Conservation (phyloP, 2,329 filamentous ascomycete species). For the Aspergillus alliaceus region DNA sequence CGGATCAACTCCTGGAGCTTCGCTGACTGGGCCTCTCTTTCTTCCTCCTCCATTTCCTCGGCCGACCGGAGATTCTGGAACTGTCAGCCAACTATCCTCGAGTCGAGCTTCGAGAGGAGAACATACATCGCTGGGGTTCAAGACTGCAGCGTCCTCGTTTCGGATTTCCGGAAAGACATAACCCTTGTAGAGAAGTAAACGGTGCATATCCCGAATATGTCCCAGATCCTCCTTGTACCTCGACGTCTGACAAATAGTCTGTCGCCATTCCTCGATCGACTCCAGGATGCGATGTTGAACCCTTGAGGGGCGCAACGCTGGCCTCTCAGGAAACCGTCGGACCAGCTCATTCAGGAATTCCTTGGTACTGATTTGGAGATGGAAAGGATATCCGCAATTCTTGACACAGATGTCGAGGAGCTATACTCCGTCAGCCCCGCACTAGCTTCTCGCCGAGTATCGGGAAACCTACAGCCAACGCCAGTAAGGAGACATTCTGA, state of each 20-base stretch:
- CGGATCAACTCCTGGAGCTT: conserved; percentile 97
- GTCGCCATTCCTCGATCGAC: conserved; percentile 96
- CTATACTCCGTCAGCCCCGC: conserved; percentile 35
- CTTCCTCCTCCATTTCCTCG: conserved; percentile 98
- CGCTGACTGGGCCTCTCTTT: conserved; percentile 90
- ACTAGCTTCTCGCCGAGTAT: conserved; percentile 4
- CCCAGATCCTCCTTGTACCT: conserved; percentile 96
- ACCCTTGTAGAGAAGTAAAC: conserved; percentile 91
- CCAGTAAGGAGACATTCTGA: conserved; percentile 87
- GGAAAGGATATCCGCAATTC: conserved; percentile 98
- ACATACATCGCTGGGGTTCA: conserved; percentile 94
- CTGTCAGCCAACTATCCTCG: conserved; percentile 24
- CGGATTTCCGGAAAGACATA: conserved; percentile 93
- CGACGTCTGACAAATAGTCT: conserved; percentile 97
- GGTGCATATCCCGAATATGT: conserved; percentile 96
- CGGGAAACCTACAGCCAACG: conserved; percentile 61
- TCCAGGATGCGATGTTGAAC: conserved; percentile 93
- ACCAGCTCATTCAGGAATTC: conserved; percentile 99
- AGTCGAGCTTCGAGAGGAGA: not conserved
- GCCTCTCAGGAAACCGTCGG: conserved; percentile 89
- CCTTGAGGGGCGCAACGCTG: conserved; percentile 78
- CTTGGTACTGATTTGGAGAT: conserved; percentile 97
- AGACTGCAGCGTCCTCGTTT: conserved; percentile 88
- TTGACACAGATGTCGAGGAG: conserved; percentile 99
- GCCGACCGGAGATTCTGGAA: conserved; percentile 85